phyloP scores from a whole-genome alignment of 768 basidiomycete species.

The Leccinum aurantiacum region DNA sequence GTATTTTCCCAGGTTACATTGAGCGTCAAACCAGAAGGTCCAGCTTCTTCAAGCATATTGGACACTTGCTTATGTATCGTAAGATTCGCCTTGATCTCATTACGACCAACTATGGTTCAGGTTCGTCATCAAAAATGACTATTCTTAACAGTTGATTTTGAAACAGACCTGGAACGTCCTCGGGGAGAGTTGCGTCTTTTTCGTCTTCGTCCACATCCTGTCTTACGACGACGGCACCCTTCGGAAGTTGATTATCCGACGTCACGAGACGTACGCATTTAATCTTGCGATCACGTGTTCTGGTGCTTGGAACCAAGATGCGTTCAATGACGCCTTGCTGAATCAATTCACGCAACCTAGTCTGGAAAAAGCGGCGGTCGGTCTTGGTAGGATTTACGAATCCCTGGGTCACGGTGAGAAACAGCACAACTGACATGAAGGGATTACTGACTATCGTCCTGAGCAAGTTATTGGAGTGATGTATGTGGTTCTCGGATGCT shows the following conservation, averaged over 20 bases:
- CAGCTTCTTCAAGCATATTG: slow-evolving; percentile 69
- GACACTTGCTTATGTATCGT: slow-evolving; percentile 80
- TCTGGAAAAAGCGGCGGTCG: slow-evolving; percentile 81
- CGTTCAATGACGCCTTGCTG: slow-evolving; percentile 74
- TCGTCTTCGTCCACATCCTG: slow-evolving; percentile 45
- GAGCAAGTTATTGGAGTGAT: slow-evolving; percentile 75
- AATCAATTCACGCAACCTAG: slow-evolving; percentile 69
- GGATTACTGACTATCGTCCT: slow-evolving; percentile 60
- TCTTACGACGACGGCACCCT: slow-evolving; percentile 35
- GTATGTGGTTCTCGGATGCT: slow-evolving; percentile 65
- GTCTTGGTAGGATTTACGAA: slow-evolving; percentile 72
- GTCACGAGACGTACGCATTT: slow-evolving; percentile 68
- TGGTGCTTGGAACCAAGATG: slow-evolving; percentile 63
- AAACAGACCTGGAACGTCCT: slow-evolving; percentile 35
- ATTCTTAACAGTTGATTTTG: background rate
- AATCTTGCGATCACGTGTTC: slow-evolving; percentile 45
- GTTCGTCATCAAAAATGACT: slow-evolving; percentile 1
- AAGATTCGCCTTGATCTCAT: slow-evolving; percentile 54
- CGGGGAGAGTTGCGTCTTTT: slow-evolving; percentile 29
- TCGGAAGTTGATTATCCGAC: slow-evolving; percentile 37
- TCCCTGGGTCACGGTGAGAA: slow-evolving; percentile 47
- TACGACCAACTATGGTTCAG: slow-evolving; percentile 32
- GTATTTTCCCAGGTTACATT: slow-evolving; percentile 44
- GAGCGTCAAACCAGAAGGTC: slow-evolving; percentile 67
- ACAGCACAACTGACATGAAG: background rate